These are phyloP conservation scores for Ophiostoma himal-ulmi DNA, from an alignment of 2,329 filamentous ascomycete species.

Conservation along the genomic window DNA sequence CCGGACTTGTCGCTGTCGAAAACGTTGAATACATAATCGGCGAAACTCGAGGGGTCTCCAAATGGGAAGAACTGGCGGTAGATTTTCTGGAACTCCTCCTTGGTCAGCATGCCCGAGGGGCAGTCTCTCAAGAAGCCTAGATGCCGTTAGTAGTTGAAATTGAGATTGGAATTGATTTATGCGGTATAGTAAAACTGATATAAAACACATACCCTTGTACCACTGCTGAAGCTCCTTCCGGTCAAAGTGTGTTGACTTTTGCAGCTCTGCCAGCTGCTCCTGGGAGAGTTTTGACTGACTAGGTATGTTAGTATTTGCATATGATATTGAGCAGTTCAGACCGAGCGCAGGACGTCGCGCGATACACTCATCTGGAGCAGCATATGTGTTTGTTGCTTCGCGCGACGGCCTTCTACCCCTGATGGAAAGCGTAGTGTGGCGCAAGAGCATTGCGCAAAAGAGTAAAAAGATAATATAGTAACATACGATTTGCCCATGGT, in stretches of 20 bases:
- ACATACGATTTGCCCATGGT: conserved; percentile 18
- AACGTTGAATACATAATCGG: conserved; percentile 98
- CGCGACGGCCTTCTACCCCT: neutral
- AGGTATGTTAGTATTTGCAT: conserved; percentile 20
- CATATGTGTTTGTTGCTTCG: neutral
- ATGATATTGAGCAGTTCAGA: neutral
- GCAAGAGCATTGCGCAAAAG: neutral
- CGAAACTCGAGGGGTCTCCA: conserved; percentile 93
- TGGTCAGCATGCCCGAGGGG: conserved; percentile 91
- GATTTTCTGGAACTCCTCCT: conserved; percentile 99
- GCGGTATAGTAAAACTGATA: conserved; percentile 5
- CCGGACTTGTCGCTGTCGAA: conserved; percentile 97
- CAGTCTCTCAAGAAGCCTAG: conserved; percentile 97
- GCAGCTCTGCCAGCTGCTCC: conserved; percentile 89
- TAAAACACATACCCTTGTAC: conserved; percentile 77
- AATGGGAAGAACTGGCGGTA: conserved; percentile 99
- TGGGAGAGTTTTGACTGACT: conserved; percentile 98
- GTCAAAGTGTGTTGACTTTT: conserved; percentile 96
- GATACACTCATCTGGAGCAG: neutral
- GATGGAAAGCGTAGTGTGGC: neutral
- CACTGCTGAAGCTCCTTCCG: conserved; percentile 99
- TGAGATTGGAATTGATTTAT: neutral
- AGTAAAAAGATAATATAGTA: neutral
- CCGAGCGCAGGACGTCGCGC: neutral
- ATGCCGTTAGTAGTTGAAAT: neutral